Evolutionary conservation across 257 asterid genomes (phyloP).

Genomic region (Petunia secreta): DNA sequence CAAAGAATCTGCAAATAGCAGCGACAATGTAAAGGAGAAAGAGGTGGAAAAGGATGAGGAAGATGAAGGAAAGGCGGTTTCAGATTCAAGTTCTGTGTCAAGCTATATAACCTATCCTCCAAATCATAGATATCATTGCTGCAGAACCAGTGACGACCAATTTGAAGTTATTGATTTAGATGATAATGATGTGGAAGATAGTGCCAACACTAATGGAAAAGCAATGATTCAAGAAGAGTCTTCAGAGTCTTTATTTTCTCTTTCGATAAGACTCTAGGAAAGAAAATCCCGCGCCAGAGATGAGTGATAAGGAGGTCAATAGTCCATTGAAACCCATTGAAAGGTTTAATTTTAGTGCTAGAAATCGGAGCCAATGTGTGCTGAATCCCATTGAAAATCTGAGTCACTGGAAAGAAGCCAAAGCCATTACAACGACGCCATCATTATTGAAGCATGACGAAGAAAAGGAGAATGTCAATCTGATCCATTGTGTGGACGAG

Average conservation of each 20-base stretch:
- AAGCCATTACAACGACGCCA: conserved; percentile 12
- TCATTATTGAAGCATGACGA: conserved; percentile 21
- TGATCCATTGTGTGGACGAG: background rate
- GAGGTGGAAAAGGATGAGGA: no score
- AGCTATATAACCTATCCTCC: conserved; percentile 20
- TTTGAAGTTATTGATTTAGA: conserved; percentile 15
- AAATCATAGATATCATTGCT: conserved; percentile 21
- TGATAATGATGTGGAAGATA: background rate
- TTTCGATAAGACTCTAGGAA: conserved; percentile 58
- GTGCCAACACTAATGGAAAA: background rate
- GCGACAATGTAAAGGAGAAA: no score
- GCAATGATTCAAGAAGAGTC: conserved; percentile 33
- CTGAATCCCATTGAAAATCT: conserved; percentile 34
- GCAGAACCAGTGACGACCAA: conserved; percentile 20
- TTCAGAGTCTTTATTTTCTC: conserved; percentile 56
- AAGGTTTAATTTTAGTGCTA: background rate
- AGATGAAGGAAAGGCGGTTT: no score
- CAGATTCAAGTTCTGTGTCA: background rate
- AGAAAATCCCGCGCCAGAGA: conserved; percentile 28
- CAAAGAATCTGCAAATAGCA: background rate
- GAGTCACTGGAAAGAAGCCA: conserved; percentile 25
- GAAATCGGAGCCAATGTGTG: conserved; percentile 26
- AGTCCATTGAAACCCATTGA: conserved; percentile 36
- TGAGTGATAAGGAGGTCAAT: conserved; percentile 44
- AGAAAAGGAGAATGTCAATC: conserved; percentile 44